phyloP scores from a whole-genome alignment of 169 alveolate species.

The Plasmodium vivax region DNA sequence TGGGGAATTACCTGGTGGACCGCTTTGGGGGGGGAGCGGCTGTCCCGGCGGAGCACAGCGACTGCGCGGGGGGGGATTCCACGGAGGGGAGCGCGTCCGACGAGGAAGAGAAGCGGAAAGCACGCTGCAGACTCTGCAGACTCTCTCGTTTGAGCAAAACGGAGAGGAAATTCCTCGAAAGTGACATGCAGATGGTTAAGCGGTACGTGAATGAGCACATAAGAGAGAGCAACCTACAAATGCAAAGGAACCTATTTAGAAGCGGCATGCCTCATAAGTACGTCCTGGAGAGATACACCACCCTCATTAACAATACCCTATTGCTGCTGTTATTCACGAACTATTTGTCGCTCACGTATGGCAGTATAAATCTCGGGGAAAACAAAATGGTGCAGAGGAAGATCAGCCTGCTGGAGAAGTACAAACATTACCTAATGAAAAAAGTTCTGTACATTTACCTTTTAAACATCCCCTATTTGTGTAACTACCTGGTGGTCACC shows the following conservation, averaged over 20 bases:
- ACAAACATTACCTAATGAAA: conserved; percentile 36
- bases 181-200: conserved; percentile 38
- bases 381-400: conserved; percentile 3
- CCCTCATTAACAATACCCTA: conserved; percentile 32
- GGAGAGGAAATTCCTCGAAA: neutral
- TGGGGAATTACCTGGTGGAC: neutral
- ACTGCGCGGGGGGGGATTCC: neutral
- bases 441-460: conserved; percentile 11
- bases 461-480: conserved; percentile 55
- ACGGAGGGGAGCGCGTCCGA: neutral
- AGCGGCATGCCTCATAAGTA: neutral
- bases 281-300: conserved; percentile 26
- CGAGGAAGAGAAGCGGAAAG: neutral
- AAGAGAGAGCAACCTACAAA: neutral
- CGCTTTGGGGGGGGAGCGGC: neutral
- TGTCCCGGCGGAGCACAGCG: neutral
- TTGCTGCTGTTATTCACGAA: conserved; percentile 5
- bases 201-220: conserved; percentile 8
- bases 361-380: neutral
- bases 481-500: conserved; percentile 31
- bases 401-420: conserved; percentile 1
- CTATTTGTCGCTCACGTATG: conserved; percentile 1
- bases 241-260: neutral
- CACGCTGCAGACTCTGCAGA: neutral
- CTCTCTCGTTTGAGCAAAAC: neutral